These are phyloP conservation scores for Senecio squalidus DNA, from an alignment of 140 eudicot species.

Conservation along the genomic window DNA sequence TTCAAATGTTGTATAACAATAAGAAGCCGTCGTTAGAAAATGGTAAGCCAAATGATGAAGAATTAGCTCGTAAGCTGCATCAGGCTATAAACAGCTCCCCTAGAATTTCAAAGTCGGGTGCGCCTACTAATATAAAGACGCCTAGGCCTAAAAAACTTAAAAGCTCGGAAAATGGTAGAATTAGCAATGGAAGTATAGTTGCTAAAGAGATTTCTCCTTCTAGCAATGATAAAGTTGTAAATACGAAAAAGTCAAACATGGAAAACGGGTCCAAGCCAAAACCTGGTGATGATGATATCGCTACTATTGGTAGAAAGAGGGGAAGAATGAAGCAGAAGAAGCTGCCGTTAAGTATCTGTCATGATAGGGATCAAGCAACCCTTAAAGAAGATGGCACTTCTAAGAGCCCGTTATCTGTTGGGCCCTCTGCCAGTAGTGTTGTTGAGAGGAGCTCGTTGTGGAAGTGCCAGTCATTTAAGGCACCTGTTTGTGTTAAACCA, in stretches of 20 bases:
- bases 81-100: constrained; percentile 75
- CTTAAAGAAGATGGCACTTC: constrained; percentile 41
- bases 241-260: constrained; percentile 24
- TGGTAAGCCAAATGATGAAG: constrained; percentile 58
- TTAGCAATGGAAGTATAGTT: constrained; percentile 20
- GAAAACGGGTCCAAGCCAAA: constrained; percentile 36
- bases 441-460: constrained; percentile 45
- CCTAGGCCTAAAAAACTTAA: constrained; percentile 57
- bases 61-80: constrained; percentile 69
- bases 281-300: constrained; percentile 42
- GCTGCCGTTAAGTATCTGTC: constrained; percentile 73
- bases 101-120: constrained; percentile 54
- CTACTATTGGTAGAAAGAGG: constrained; percentile 49
- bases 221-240: constrained; percentile 38
- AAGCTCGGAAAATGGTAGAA: constrained; percentile 31
- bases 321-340: constrained; percentile 87
- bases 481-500: constrained; percentile 49
- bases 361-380: constrained; percentile 56
- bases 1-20: constrained; percentile 53
- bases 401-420: constrained; percentile 35
- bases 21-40: constrained; percentile 30
- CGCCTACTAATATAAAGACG: constrained; percentile 39
- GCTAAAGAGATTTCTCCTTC: constrained; percentile 15
- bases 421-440: constrained; percentile 34
- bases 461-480: constrained; percentile 72